phyloP scores from a whole-genome alignment of 1,284 basidiomycete genomes.

The Golubevia sp. region DNA sequence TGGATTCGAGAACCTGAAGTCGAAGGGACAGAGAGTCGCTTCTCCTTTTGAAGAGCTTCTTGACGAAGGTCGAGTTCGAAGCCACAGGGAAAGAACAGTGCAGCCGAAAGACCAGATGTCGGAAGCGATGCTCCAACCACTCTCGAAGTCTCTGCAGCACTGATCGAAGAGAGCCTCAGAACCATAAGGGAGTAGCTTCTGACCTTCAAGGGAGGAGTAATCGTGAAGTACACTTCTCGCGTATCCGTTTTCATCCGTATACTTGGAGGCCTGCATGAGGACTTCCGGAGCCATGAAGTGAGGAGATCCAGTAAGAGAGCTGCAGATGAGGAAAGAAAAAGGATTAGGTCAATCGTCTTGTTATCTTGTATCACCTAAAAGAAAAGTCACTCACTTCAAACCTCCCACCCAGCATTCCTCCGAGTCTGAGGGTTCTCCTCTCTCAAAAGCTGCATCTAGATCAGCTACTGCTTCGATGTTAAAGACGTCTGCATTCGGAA shows the following conservation, averaged over 20 bases:
- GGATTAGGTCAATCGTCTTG: no score
- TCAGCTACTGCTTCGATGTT: neutral
- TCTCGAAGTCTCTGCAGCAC: neutral
- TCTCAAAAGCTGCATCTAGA: neutral
- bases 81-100: neutral
- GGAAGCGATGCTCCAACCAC: neutral
- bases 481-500: neutral
- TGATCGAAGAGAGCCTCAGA: neutral
- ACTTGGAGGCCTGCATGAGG: constrained; percentile 1
- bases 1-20: no score
- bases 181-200: neutral
- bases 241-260: neutral
- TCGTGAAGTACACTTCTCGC: neutral
- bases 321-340: no score
- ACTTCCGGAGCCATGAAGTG: neutral
- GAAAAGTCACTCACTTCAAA: no score
- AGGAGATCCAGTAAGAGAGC: no score
- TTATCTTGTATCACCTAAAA: no score
- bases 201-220: neutral
- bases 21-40: no score
- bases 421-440: neutral
- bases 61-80: no score
- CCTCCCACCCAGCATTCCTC: neutral
- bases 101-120: neutral
- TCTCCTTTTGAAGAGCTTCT: no score